Conservation (phyloP, 2,329 filamentous ascomycete species). For the Sclerotinia nivalis region DNA sequence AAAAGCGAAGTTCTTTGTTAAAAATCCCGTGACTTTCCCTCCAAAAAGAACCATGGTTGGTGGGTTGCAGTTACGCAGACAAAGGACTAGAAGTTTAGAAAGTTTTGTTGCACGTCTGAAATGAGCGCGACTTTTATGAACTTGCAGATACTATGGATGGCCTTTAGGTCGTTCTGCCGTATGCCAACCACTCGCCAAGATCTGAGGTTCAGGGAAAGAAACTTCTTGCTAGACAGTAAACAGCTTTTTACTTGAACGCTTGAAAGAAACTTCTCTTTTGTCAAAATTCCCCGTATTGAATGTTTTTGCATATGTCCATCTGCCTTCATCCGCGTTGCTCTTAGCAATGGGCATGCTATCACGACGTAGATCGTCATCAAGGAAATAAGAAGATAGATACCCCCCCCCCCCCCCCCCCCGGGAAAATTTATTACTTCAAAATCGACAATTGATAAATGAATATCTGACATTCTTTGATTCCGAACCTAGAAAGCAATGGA, state of each 20-base stretch:
- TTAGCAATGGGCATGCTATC: not conserved
- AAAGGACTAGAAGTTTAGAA: not conserved
- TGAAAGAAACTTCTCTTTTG: slow-evolving; percentile 1
- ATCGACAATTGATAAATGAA: not conserved
- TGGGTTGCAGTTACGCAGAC: not conserved
- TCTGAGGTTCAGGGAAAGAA: not conserved
- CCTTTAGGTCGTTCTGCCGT: not conserved
- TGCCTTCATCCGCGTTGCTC: not conserved
- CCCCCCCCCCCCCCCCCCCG: no score
- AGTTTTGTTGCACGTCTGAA: slow-evolving; percentile 4
- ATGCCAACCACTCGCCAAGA: not conserved
- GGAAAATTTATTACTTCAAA: not conserved
- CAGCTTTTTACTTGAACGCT: not conserved
- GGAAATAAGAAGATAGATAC: not conserved
- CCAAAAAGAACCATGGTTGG: not conserved
- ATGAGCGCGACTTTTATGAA: slow-evolving; percentile 4
- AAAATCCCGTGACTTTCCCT: not conserved
- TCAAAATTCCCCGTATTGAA: no score
- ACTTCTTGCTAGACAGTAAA: not conserved
- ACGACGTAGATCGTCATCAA: not conserved
- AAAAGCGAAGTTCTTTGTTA: not conserved
- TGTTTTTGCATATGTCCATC: not conserved
- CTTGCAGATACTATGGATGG: not conserved
- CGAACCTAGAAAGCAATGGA: not conserved
- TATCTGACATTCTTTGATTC: not conserved